Evolutionary conservation across 257 asterid genomes (phyloP).

Genomic region (Penstemon davidsonii): DNA sequence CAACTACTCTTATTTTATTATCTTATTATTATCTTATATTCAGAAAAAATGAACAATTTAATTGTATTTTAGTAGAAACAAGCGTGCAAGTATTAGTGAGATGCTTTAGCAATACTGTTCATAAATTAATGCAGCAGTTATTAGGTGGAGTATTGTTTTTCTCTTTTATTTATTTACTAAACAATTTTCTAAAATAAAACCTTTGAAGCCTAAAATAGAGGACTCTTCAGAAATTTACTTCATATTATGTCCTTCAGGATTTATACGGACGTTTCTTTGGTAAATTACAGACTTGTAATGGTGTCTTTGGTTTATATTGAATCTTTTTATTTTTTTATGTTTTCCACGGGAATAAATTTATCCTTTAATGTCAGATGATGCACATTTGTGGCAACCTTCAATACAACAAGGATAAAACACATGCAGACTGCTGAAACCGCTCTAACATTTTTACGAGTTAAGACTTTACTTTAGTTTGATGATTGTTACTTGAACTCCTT

Average conservation of each 20-base stretch:
- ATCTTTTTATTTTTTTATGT: background rate
- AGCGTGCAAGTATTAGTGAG: background rate
- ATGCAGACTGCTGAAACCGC: conserved; percentile 10
- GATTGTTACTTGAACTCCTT: background rate
- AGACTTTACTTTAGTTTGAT: conserved; percentile 9
- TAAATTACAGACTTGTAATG: background rate
- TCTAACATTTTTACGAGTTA: conserved; percentile 13
- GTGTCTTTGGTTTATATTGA: conserved; percentile 4
- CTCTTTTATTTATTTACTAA: background rate
- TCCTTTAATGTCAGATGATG: background rate
- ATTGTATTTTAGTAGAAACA: background rate
- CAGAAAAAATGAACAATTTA: background rate
- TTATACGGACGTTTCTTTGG: background rate
- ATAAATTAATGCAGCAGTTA: conserved; percentile 10
- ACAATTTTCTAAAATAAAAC: background rate
- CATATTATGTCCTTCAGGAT: background rate
- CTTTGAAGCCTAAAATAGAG: conserved; percentile 9
- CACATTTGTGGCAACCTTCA: conserved; percentile 14
- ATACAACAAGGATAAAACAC: conserved; percentile 13
- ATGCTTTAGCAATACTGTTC: background rate
- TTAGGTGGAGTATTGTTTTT: background rate
- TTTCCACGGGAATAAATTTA: conserved; percentile 7
- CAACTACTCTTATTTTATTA: background rate
- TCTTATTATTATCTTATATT: background rate
- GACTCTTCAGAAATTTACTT: background rate